Percentiles rank a stretch among this genome's conserved stretches.
phyloP scores from a whole-genome alignment of 1,139 yeast species.

The Kodamaea sp. region DNA sequence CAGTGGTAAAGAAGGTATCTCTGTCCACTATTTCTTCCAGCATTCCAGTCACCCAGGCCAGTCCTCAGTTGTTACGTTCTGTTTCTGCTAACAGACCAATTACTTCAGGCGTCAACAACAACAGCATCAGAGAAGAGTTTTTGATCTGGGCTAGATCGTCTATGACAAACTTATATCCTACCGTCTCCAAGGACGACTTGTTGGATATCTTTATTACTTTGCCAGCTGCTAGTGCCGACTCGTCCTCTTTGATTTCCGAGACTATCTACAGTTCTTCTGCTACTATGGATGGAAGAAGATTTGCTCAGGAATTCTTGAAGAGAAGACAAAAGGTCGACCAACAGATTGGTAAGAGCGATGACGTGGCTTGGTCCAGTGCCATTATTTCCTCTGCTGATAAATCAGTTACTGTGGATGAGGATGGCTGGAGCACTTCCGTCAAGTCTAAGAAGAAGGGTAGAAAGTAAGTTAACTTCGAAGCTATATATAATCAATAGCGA shows the following conservation, averaged over 20 bases:
- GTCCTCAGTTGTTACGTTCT: slow-evolving; percentile 49
- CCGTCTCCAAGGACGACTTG: slow-evolving; percentile 75
- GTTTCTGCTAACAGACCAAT: slow-evolving; percentile 42
- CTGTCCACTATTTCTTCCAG: slow-evolving; percentile 19
- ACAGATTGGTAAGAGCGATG: slow-evolving; percentile 45
- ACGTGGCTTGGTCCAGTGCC: slow-evolving; percentile 69
- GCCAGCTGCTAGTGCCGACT: slow-evolving; percentile 66
- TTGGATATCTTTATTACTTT: slow-evolving; percentile 77
- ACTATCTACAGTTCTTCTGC: slow-evolving; percentile 89
- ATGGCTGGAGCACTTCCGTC: slow-evolving; percentile 67
- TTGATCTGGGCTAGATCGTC: slow-evolving; percentile 82
- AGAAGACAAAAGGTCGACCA: slow-evolving; percentile 73
- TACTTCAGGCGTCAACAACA: slow-evolving; percentile 29
- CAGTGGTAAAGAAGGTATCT: slow-evolving; percentile 27
- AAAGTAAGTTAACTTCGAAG: too few species aligned
- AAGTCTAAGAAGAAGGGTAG: slow-evolving; percentile 35
- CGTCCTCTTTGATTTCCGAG: slow-evolving; percentile 86
- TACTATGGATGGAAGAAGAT: slow-evolving; percentile 92
- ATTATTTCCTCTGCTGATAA: slow-evolving; percentile 50
- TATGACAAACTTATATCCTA: slow-evolving; percentile 69
- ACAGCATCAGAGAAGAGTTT: slow-evolving; percentile 59
- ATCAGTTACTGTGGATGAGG: slow-evolving; percentile 56
- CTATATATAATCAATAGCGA: too few species aligned
- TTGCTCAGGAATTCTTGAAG: slow-evolving; percentile 86
- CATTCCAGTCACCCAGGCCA: slow-evolving; percentile 24